Conservation (phyloP, 768 basidiomycete genomes). For the Gymnopilus junonius region DNA sequence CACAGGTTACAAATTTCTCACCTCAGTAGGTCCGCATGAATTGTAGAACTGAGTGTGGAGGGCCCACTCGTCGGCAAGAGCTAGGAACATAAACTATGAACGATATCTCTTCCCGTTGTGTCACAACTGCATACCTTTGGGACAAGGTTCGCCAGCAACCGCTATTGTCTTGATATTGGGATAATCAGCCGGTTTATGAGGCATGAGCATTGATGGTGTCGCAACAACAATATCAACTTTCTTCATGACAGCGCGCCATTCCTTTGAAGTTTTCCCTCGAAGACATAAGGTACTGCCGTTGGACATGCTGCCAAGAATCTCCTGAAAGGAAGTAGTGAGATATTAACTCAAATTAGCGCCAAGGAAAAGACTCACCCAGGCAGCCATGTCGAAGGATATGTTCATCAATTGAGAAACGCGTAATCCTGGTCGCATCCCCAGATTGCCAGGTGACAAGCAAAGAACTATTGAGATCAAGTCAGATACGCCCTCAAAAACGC, state of each 20-base stretch:
- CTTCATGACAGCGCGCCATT: slow-evolving; percentile 57
- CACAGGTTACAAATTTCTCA: slow-evolving; percentile 22
- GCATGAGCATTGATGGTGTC: slow-evolving; percentile 58
- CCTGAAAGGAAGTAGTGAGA: slow-evolving; percentile 44
- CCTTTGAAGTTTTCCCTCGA: slow-evolving; percentile 54
- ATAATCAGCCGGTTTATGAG: slow-evolving; percentile 55
- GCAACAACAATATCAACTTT: slow-evolving; percentile 58
- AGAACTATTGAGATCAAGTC: slow-evolving; percentile 37
- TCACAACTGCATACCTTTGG: slow-evolving; percentile 41
- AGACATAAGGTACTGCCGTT: slow-evolving; percentile 60
- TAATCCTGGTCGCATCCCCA: slow-evolving; percentile 58
- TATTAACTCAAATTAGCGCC: slow-evolving; percentile 18
- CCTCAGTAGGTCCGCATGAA: slow-evolving; percentile 63
- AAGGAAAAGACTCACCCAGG: slow-evolving; percentile 46
- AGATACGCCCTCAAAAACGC: slow-evolving; percentile 5
- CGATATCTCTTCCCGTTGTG: neutral
- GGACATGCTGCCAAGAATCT: slow-evolving; percentile 55
- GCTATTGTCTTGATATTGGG: slow-evolving; percentile 58
- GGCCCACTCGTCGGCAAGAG: slow-evolving; percentile 50
- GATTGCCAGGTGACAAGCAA: slow-evolving; percentile 53
- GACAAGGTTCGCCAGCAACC: slow-evolving; percentile 61
- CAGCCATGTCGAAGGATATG: slow-evolving; percentile 70
- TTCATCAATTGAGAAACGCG: slow-evolving; percentile 65
- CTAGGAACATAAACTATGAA: slow-evolving; percentile 15
- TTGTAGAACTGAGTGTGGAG: slow-evolving; percentile 49